A percentile compares a stretch with the other conserved stretches of the same genome.
Evolutionary conservation across 2,329 filamentous ascomycete genomes (phyloP).

Genomic region (Tolypocladium guangdongense): DNA sequence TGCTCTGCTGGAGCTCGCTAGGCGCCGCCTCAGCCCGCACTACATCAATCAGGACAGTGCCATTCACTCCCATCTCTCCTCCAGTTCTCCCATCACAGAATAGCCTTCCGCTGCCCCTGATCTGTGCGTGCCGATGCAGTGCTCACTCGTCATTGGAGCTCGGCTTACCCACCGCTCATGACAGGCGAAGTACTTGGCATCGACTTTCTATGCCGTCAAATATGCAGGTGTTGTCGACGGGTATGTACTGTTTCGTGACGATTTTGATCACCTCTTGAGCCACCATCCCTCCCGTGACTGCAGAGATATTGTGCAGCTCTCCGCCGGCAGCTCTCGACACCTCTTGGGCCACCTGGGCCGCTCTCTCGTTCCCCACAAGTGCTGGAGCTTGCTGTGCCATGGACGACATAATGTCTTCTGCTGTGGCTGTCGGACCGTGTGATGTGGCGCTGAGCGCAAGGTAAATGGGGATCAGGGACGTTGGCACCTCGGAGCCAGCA

Average conservation of each 20-base stretch:
- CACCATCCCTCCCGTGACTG: constrained; percentile 79
- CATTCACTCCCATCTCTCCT: background rate
- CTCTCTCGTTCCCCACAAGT: constrained; percentile 37
- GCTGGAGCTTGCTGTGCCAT: constrained; percentile 33
- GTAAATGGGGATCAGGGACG: constrained; percentile 58
- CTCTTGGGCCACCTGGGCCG: constrained; percentile 49
- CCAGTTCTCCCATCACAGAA: background rate
- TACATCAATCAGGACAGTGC: background rate
- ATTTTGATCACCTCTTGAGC: constrained; percentile 97
- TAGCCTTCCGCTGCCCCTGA: background rate
- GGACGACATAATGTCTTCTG: constrained; percentile 41
- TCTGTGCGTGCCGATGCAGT: background rate
- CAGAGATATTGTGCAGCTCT: constrained; percentile 87
- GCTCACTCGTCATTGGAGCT: background rate
- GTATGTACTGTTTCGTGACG: constrained; percentile 61
- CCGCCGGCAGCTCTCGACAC: constrained; percentile 67
- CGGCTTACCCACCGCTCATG: background rate
- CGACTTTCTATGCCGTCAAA: constrained; percentile 58
- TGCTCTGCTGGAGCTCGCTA: background rate
- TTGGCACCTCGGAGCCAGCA: constrained; percentile 33
- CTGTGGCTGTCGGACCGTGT: constrained; percentile 29
- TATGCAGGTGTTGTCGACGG: constrained; percentile 59
- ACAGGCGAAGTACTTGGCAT: constrained; percentile 47
- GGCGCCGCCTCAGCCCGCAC: background rate
- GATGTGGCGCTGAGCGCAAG: constrained; percentile 50